Evolutionary conservation across 345 rosid species (phyloP).

Genomic region (Acer negundo): DNA sequence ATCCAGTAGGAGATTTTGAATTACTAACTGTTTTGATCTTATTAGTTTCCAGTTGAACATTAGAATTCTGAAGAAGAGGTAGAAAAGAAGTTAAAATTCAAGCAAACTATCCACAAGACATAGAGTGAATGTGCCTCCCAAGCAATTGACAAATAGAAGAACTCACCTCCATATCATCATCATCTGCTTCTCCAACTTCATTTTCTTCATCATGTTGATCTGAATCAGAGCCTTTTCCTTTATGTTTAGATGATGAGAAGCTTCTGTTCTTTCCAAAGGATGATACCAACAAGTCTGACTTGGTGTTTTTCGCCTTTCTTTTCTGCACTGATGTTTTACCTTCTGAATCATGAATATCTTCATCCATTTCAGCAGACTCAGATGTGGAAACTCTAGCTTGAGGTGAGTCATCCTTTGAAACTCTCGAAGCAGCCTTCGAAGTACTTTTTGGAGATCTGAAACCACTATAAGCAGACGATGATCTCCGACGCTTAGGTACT

Average conservation of each 20-base stretch:
- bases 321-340: slow-evolving; percentile 34
- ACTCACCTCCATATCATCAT: slow-evolving; percentile 59
- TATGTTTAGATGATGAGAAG: slow-evolving; percentile 37
- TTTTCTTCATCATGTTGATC: slow-evolving; percentile 38
- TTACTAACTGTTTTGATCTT: slow-evolving; percentile 27
- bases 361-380: slow-evolving; percentile 29
- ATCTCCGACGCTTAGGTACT: slow-evolving; percentile 83
- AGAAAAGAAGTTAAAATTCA: slow-evolving; percentile 13
- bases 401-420: slow-evolving; percentile 37
- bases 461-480: slow-evolving; percentile 58
- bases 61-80: slow-evolving; percentile 32
- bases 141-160: slow-evolving; percentile 12
- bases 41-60: slow-evolving; percentile 43
- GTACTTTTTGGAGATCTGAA: slow-evolving; percentile 48
- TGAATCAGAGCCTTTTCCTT: slow-evolving; percentile 47
- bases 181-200: slow-evolving; percentile 50
- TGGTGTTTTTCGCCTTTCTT: slow-evolving; percentile 32
- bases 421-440: slow-evolving; percentile 37
- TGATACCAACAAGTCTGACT: slow-evolving; percentile 42
- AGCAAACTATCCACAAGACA: slow-evolving; percentile 11
- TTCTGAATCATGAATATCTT: slow-evolving; percentile 36
- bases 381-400: slow-evolving; percentile 26
- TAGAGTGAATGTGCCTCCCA: neutral
- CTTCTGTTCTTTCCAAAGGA: slow-evolving; percentile 41
- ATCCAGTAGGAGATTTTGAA: slow-evolving; percentile 52